A percentile compares a stretch with the other conserved stretches of the same genome.
Evolutionary conservation across 2,329 filamentous ascomycete genomes (phyloP).

Genomic region (Zelopaecilomyces penicillatus): DNA sequence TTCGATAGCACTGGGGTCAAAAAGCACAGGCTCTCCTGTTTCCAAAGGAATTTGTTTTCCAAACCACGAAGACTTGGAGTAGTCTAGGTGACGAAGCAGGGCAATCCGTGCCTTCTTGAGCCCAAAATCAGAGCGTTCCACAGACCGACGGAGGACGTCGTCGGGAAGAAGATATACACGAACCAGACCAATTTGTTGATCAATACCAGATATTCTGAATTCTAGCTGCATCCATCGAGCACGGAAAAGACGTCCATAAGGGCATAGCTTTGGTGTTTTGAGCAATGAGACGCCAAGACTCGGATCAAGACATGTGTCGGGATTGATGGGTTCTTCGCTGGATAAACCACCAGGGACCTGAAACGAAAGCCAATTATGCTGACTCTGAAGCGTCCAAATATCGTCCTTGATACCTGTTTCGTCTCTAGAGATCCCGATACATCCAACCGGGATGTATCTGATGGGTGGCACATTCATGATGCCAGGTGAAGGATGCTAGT

Average conservation of each 20-base stretch:
- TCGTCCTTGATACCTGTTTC: slow-evolving; percentile 11
- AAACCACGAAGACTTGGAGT: slow-evolving; percentile 46
- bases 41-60: slow-evolving; percentile 23
- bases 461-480: no score
- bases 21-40: slow-evolving; percentile 1
- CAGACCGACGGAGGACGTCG: slow-evolving; percentile 46
- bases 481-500: no score
- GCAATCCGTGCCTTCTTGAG: slow-evolving; percentile 37
- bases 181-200: slow-evolving; percentile 22
- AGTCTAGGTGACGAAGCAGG: slow-evolving; percentile 48
- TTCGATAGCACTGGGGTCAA: slow-evolving; percentile 11
- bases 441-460: slow-evolving; percentile 34
- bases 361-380: background rate
- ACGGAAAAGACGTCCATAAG: slow-evolving; percentile 20
- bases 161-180: slow-evolving; percentile 59
- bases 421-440: slow-evolving; percentile 22
- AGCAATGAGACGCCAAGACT: slow-evolving; percentile 19
- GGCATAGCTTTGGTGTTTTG: slow-evolving; percentile 6
- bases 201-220: slow-evolving; percentile 19
- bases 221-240: slow-evolving; percentile 37
- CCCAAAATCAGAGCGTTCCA: slow-evolving; percentile 39
- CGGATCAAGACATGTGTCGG: slow-evolving; percentile 8
- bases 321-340: slow-evolving; percentile 8
- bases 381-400: slow-evolving; percentile 6
- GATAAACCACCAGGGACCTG: no score